Evolutionary conservation across 345 rosid genomes (phyloP).

Genomic region (Noccaea bulbosa): DNA sequence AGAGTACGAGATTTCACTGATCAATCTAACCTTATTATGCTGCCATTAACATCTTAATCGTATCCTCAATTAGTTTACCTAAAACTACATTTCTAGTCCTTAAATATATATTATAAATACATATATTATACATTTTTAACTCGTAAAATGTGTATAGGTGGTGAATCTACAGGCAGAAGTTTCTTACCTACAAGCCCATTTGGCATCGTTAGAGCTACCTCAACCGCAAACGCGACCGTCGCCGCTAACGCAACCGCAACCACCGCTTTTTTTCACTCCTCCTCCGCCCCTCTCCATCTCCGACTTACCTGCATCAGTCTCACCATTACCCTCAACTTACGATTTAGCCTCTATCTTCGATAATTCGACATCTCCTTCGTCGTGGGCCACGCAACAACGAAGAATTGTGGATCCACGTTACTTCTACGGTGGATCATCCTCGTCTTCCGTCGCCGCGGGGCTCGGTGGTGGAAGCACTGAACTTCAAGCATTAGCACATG

Average conservation of each 20-base stretch:
- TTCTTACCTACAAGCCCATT: conserved; percentile 76
- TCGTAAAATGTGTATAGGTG: conserved; percentile 51
- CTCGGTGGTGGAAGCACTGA: conserved; percentile 63
- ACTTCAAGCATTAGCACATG: conserved; percentile 81
- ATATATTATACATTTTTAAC: not conserved
- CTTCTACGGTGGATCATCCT: conserved; percentile 46
- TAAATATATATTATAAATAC: not conserved
- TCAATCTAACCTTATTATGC: not conserved
- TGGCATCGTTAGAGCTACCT: conserved; percentile 66
- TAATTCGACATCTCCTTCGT: conserved; percentile 54
- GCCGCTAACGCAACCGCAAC: conserved; percentile 33
- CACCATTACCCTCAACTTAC: conserved; percentile 57
- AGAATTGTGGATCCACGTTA: conserved; percentile 68
- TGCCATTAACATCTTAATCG: not conserved
- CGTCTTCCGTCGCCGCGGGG: conserved; percentile 41
- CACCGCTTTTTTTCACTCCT: conserved; percentile 44
- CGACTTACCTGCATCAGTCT: conserved; percentile 59
- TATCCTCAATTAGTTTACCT: not conserved
- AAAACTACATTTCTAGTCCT: conserved; percentile 2
- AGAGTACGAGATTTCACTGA: conserved; percentile 1
- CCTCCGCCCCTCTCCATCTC: conserved; percentile 73
- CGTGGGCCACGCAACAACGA: conserved; percentile 64
- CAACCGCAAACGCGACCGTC: conserved; percentile 57
- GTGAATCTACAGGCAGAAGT: conserved; percentile 87
- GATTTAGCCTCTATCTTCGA: conserved; percentile 78